Evolutionary conservation across 164 flowering plant genomes (phyloP), one percentile per base, ranked within the genome.

Genomic region (Macadamia tetraphylla): DNA sequence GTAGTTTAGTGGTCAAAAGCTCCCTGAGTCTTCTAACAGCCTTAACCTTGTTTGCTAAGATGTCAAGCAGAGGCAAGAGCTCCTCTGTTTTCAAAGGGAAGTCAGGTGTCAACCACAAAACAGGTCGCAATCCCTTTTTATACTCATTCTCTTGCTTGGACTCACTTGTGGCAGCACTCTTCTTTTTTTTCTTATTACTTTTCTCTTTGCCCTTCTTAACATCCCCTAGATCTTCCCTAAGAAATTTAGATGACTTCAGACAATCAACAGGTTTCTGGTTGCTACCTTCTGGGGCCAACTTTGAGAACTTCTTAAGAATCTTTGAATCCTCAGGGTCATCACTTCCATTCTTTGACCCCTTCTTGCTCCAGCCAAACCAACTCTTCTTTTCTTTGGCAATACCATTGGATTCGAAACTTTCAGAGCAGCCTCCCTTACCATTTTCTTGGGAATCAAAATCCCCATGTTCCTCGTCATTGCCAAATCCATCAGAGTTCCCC

Each of bases 21-120:
- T 94, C 99, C 77, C 99, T 82, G 60, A 94, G 87, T 79, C 98
- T 88, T 75, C 99, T 84, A 15, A 94, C 73, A 57, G 99, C 99
- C 85, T 94, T 94, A 66, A 94, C 99, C 84, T 94, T 94, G 80
- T 89, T 88, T 18, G 98, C 99, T 71, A 94, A 84, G 66, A 94
- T 94, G 79, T 94, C 99, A 42, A 94, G 92, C 68, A 94, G 78
- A 61, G 99, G 99, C 72, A 94, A 79, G 30, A 94, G 84, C 76
- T 94, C 99, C 43, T 94, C 99, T 31, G 97, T 94, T 79, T 85
- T 82, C 77, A 94, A 78, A 40, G 99, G 97, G 68, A 94, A 94
- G 75, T 92, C 97, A 31, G 94, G 94, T 49, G 97, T 94, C 82
- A 94, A 80, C 97, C 97, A 94, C 65, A 94, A 76, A 60, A 92